Base-by-base conservation (phyloP, 2,329 filamentous ascomycete genomes). In the Aspergillus sp. region DNA sequence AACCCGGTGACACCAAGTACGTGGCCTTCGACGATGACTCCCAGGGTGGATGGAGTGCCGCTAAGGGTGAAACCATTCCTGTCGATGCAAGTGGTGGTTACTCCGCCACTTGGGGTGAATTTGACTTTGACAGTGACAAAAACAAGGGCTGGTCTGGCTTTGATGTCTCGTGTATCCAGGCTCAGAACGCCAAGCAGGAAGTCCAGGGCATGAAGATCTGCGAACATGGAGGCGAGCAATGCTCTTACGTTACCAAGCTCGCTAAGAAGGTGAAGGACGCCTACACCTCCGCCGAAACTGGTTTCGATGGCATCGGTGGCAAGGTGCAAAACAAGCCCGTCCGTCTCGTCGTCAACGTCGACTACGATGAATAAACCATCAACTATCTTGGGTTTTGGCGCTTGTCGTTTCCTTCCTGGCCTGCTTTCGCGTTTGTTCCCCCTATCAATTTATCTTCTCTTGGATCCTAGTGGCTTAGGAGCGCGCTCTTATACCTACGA, bases 31-130 rank as follows among this genome's bases (percentile, higher is more conserved):
- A 76, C 52, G 62, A 67, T 43, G 58, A 77, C 60, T 67, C 73
- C 14, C 66, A 71, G 60, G 75, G 73, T 68, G 71, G 66, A 50
- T 75, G 72, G 66, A 66, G 71, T 62, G 72, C 72, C 44, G 56
- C 64, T 43, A 60, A 64, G 47, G 67, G 69, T 40, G 61, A 64
- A 24, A 41, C 52, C 19, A 63, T 74, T 11, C 72, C 73, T 53
- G 67, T 55, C 24, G 63, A 66, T 53, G 8, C 52, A 6, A 65
- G 59, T 46, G 74, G 75, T 43, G 61, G 64, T 6, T 74, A 72
- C 49, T 66, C 72, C n/a, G 69, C 65, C 63, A 76, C 74, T 64
- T 77, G 73, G 73, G 74, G 74, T 63, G 75, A 77, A 58, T 75
- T 76, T 52, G 69, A 72, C 65, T 74, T 77, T 56, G 66, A 65